Evolutionary conservation across 805 yeast genomes (phyloP).

Genomic region (Ogataea methylovora): DNA sequence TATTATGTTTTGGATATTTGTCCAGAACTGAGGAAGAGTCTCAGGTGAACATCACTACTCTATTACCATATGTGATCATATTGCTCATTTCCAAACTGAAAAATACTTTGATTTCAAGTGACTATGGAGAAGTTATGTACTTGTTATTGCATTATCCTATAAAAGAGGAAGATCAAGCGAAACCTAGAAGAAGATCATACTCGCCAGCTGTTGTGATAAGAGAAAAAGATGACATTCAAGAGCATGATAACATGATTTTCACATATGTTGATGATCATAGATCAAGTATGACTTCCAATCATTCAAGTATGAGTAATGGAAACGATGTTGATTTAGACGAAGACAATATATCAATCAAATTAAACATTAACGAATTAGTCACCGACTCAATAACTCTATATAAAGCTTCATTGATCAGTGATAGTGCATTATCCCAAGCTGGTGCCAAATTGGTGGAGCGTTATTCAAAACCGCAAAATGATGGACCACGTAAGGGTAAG

Average conservation of each 20-base stretch:
- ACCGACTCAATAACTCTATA: constrained; percentile 14
- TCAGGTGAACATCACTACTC: constrained; percentile 18
- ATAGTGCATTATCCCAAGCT: background rate
- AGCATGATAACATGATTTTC: constrained; percentile 9
- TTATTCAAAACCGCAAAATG: constrained; percentile 15
- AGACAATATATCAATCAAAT: constrained; percentile 2
- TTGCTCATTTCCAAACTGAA: constrained; percentile 36
- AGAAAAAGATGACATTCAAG: background rate
- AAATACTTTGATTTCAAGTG: constrained; percentile 36
- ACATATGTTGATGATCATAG: constrained; percentile 14
- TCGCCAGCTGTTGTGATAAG: background rate
- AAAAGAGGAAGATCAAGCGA: no score
- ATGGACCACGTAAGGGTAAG: constrained; percentile 9
- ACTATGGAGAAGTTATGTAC: constrained; percentile 44
- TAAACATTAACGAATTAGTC: constrained; percentile 9
- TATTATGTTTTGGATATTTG: constrained; percentile 26
- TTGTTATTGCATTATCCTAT: constrained; percentile 44
- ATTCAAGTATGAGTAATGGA: no score
- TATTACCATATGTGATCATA: constrained; percentile 35
- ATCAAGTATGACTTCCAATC: no score
- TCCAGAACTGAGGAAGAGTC: constrained; percentile 5
- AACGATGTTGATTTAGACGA: no score
- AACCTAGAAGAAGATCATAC: background rate
- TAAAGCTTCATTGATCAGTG: constrained; percentile 1
- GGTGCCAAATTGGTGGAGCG: constrained; percentile 11